A percentile compares a stretch with the other conserved stretches of the same genome.
Conservation (phyloP, 2,329 filamentous ascomycete species). For the Parastagonospora nodorum region DNA sequence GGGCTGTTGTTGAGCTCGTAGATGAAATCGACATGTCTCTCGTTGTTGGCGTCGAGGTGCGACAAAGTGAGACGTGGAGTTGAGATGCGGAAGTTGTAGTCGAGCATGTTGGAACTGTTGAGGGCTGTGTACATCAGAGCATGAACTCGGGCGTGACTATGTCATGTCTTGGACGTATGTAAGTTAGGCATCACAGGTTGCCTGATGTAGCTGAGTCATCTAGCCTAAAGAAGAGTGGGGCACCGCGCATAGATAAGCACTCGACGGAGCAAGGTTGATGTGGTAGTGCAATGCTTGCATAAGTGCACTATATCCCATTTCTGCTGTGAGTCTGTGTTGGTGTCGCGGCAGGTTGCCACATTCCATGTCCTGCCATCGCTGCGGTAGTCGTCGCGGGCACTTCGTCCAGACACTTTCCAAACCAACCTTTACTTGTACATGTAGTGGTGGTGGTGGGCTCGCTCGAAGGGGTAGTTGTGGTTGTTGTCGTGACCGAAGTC, state of each 20-base stretch:
- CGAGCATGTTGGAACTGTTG: slow-evolving; percentile 48
- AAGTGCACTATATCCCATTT: background rate
- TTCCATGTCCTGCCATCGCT: slow-evolving; percentile 29
- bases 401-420: slow-evolving; percentile 40
- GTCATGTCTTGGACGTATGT: background rate
- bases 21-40: slow-evolving; percentile 20
- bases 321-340: slow-evolving; percentile 27
- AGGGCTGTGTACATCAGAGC: background rate
- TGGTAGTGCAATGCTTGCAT: background rate
- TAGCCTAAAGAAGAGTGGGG: background rate
- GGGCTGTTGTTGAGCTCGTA: slow-evolving; percentile 12
- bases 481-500: slow-evolving; percentile 27
- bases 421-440: slow-evolving; percentile 44
- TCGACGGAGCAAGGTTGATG: background rate
- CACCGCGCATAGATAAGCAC: background rate
- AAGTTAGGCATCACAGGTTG: background rate
- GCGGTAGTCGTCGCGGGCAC: slow-evolving; percentile 31
- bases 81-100: slow-evolving; percentile 68
- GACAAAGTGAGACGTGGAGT: slow-evolving; percentile 50
- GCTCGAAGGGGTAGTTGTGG: slow-evolving; percentile 23
- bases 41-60: slow-evolving; percentile 18
- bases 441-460: slow-evolving; percentile 31
- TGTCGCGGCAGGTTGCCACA: slow-evolving; percentile 29
- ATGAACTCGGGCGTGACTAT: background rate
- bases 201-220: background rate